Percentiles rank a stretch among this genome's conserved stretches.
Evolutionary conservation across 108 stramenopile genomes (phyloP).

Genomic region (Cylindrotheca closterium): DNA sequence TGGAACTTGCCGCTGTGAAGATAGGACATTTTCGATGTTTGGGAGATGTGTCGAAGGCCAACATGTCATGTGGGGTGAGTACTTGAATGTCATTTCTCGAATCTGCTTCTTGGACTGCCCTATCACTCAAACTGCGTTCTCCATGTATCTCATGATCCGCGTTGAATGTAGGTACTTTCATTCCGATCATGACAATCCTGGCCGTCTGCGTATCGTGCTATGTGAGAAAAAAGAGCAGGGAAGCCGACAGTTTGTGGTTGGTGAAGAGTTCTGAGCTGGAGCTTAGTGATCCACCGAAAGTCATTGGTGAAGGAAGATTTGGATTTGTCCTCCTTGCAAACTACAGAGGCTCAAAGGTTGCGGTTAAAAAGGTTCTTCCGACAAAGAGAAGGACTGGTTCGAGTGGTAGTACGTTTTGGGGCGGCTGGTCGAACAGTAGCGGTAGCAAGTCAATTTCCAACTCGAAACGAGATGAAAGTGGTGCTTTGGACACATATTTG

Average conservation of each 20-base stretch:
- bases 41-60: conserved; percentile 15
- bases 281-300: conserved; percentile 40
- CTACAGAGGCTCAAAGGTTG: conserved; percentile 24
- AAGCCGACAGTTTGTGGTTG: conserved; percentile 40
- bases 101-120: no score
- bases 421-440: no score
- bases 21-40: conserved; percentile 5
- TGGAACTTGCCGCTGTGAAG: conserved; percentile 17
- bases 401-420: no score
- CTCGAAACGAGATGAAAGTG: no score
- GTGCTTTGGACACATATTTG: no score
- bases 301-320: conserved; percentile 44
- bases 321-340: conserved; percentile 37
- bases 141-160: no score
- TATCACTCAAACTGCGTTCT: no score
- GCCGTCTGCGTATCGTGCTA: conserved; percentile 6
- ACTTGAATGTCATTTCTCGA: not conserved
- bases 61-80: not conserved
- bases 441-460: no score
- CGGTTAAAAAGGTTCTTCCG: conserved; percentile 22
- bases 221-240: conserved; percentile 21
- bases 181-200: conserved; percentile 3
- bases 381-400: no score
- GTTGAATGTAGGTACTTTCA: conserved; percentile 29
- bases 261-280: conserved; percentile 36